Evolutionary conservation across 2,329 filamentous ascomycete genomes (phyloP), one percentile per base, ranked within the genome.

Genomic region (Dothistroma septosporum): DNA sequence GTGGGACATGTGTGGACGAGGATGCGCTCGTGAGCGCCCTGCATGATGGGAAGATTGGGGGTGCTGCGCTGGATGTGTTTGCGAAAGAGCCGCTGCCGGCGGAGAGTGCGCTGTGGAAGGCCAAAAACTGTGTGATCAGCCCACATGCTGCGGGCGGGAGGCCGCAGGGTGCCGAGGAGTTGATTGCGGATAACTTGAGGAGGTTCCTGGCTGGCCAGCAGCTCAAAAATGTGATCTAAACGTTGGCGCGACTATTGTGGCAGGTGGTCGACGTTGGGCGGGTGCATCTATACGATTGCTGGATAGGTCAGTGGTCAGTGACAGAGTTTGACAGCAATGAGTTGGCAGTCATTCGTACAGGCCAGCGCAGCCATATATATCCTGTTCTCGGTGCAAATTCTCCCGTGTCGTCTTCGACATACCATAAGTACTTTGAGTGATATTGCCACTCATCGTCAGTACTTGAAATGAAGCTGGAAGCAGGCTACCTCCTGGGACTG

Each of bases 111-210:
- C 70, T 85, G 53, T 85, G 80, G 76, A 79, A 78, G 71, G 76
- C 80, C n/a, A 77, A 76, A 49, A 85, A 85, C 64, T 65, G 77
- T 35, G 72, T 85, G 32, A 72, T 86, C 24, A 84, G 81, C 56
- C 83, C 83, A 0, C 83, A 86, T 63, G 82, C 83, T 0, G 84
- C 84, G 0, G 84, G 84, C 2, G 84, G 84, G 0, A 72, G 86
- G 61, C 86, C 86, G 4, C 84, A 86, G 73, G 84, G 81, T 4
- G 77, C 81, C 0, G 85, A 87, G 76, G 78, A 67, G 6, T 73
- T 88, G 68, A 85, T 87, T 63, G 81, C 82, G 46, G 79, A 84
- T 60, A 88, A 88, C 66, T 65, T 88, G 73, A 77, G 84, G 64
- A 76, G 80, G 64, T 85, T 87, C 68, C 64, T 85, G 64, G 85